Base-by-base conservation (phyloP, 352 stramenopile species). In the Thraustochytrium striatum region DNA sequence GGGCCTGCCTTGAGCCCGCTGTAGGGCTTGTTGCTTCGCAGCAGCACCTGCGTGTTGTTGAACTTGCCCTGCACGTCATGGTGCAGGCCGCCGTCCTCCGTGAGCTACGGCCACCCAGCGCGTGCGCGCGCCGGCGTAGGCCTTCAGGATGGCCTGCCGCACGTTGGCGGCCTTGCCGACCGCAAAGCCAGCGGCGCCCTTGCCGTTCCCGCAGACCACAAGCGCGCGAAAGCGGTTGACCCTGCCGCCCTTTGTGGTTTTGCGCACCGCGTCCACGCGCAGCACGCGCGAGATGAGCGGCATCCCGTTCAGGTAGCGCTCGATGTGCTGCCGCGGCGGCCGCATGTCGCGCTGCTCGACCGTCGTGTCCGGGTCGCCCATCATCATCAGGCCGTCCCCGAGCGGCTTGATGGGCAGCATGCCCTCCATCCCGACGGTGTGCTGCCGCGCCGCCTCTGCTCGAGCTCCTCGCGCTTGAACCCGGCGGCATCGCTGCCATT, bases 121-220 rank as follows among this genome's bases (percentile, higher is more conserved):
- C 16, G 38, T 80, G 28, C 41, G 32, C 39, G 70, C 55, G 55
- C 57, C 16, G 19, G 33, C 3, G 58, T 72, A 69, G n/a, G 70
- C 70, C 41, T 80, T 75, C 21, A 53, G 28, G 32, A 80, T 73
- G n/a, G 70, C 70, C 9, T 33, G 35, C 25, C 58, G 38, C 9
- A 80, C 58, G 5, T 57, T 72, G 55, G 30, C 9, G 21, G 57
- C 70, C 58, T 80, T 80, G 55, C 70, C 70, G n/a, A 59, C 32
- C 8, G 55, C 70, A 72, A 80, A 80, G 0, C 70, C 70, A 16
- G 5, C 70, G 28, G 70, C 70, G 30, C 70, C 70, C 28, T 81
- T 81, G n/a, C 70, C 70, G 38, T 80, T 80, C 3, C 70, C 70
- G 21, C 32, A 52, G 11, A 75, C 70, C n/a, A 80, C 70, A 19